A percentile compares a stretch with the other conserved stretches of the same genome.
These are phyloP conservation scores for Neurospora cerealis DNA, from an alignment of 495 filamentous ascomycete species.

Conservation along the genomic window DNA sequence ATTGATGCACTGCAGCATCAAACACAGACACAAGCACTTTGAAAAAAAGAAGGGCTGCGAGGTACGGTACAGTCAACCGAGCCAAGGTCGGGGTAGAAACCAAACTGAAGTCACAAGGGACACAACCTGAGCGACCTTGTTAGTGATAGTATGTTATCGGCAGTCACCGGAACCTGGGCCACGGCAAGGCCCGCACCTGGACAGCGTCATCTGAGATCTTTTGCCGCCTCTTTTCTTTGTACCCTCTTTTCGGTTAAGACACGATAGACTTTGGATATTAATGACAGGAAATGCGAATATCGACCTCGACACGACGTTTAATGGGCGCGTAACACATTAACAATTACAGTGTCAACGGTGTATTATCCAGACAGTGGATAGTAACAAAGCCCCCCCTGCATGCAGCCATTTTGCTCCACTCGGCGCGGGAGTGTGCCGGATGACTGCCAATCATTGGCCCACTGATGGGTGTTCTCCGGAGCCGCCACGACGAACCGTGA, in stretches of 20 bases:
- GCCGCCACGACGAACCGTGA: background rate
- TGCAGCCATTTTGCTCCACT: background rate
- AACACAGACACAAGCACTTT: background rate
- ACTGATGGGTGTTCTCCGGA: background rate
- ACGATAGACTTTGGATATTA: background rate
- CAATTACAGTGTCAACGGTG: background rate
- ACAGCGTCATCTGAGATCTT: background rate
- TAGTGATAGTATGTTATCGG: background rate
- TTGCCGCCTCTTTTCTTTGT: background rate
- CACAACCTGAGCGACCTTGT: background rate
- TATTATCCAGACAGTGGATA: background rate
- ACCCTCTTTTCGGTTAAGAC: background rate
- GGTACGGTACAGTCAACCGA: background rate
- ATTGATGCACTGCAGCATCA: background rate
- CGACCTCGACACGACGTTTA: background rate
- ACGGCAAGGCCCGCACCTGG: background rate
- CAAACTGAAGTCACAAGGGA: background rate
- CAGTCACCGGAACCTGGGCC: background rate
- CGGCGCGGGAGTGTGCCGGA: background rate
- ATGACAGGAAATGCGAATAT: background rate
- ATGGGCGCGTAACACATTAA: background rate
- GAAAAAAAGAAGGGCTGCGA: background rate
- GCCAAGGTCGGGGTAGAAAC: background rate
- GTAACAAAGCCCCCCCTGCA: background rate
- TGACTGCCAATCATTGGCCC: background rate